Evolutionary conservation across 2,329 filamentous ascomycete species (phyloP), one percentile per base, ranked within the genome.

Genomic region (Paecilomyces dactylethromorphus): DNA sequence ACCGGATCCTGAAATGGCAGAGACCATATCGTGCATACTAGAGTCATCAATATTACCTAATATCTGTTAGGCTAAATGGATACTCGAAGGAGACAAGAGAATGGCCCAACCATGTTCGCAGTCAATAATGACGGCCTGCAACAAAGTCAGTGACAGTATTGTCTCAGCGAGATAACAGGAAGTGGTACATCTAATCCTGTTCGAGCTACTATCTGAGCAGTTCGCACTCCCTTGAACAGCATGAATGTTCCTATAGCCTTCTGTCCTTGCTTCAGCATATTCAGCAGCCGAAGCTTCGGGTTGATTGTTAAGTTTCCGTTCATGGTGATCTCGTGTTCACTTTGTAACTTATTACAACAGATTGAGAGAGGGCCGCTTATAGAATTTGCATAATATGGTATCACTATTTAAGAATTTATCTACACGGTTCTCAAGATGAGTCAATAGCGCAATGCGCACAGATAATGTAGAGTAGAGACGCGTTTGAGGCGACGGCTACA

Each of bases 21-120:
- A 39, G 11, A 56, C 55, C 55, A 56, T 56, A 31, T 56, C 55
- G 15, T 56, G 39, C 55, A 56, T 56, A 24, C 51, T 49, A 52
- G 35, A 13, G 31, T 56, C 55, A 51, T 39, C 49, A 3, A 49
- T 49, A 50, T 56, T 56, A 31, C 55, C 55, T 56, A 21, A 5
- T 26, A 18, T 21, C 13, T 5, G 13, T 56, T 15, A 39, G 2
- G 8, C 5, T 33, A 1, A 3, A 21, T 7, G 4, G 5, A 26
- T 18, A 51, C 13, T 33, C 3, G n/a, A 31, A 15, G 11, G 50
- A 4, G 21, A 11, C 22, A 18, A 52, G 18, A 21, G 15, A 35
- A 13, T 11, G 32, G 8, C 2, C 39, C 21, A 29, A 56, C 55
- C 55, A 56, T 56, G 55, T 22, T 56, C 55, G 39, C 55, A 56